Percentiles rank a stretch among this genome's conserved stretches.
Conservation (phyloP, 2,329 filamentous ascomycete species). For the Tolypocladium pustulatum region DNA sequence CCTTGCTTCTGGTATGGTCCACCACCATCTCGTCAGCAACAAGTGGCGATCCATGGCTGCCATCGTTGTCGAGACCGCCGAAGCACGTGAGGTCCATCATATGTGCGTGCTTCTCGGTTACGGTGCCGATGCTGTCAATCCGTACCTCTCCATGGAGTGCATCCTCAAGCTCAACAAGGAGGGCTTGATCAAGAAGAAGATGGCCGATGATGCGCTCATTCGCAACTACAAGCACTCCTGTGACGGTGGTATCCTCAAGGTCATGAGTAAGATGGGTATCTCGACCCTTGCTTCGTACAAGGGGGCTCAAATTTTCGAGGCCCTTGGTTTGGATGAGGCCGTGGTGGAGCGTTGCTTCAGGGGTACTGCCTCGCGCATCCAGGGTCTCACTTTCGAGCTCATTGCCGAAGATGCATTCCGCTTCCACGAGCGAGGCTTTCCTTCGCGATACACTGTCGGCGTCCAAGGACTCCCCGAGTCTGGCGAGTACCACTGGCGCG, state of each 20-base stretch:
- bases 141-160: conserved; percentile 91
- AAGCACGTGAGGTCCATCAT: conserved; percentile 94
- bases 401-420: conserved; percentile 92
- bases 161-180: conserved; percentile 95
- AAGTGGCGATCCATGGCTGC: conserved; percentile 89
- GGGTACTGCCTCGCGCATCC: conserved; percentile 87
- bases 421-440: conserved; percentile 89
- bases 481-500: conserved; percentile 96
- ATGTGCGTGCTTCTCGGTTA: conserved; percentile 98
- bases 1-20: conserved; percentile 83
- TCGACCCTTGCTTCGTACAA: conserved; percentile 95
- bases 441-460: conserved; percentile 64
- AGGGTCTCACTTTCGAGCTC: conserved; percentile 84
- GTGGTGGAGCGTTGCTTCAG: conserved; percentile 93
- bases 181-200: conserved; percentile 81
- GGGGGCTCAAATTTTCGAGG: conserved; percentile 95
- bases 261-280: conserved; percentile 99
- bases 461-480: conserved; percentile 80
- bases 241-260: conserved; percentile 92
- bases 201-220: conserved; percentile 72
- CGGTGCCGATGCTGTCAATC: conserved; percentile 87
- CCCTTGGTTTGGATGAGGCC: conserved; percentile 81
- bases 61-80: conserved; percentile 81
- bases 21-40: conserved; percentile 91
- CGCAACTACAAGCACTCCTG: conserved; percentile 96